Percentiles rank a stretch among this genome's conserved stretches.
Conservation (phyloP, 2,329 filamentous ascomycete species). For the Colletotrichum camelliae region DNA sequence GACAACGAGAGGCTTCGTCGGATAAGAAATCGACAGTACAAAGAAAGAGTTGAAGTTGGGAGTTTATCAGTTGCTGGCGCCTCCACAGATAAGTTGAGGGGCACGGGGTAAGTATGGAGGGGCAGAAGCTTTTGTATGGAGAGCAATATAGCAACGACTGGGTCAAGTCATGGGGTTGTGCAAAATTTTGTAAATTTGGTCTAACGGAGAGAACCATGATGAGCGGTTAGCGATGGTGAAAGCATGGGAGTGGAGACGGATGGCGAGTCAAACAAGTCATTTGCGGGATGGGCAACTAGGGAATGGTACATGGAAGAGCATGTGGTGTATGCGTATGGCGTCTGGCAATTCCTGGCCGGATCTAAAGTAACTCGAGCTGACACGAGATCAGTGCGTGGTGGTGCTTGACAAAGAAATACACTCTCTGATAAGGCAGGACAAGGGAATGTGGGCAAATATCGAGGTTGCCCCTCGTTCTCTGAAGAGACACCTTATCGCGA, state of each 20-base stretch:
- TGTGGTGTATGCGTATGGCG: neutral
- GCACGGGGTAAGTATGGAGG: conserved; percentile 18
- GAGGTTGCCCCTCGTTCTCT: neutral
- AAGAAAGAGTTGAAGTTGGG: neutral
- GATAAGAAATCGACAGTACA: neutral
- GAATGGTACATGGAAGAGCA: neutral
- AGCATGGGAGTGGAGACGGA: conserved; percentile 20
- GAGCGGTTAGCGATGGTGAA: conserved; percentile 17
- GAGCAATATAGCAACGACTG: conserved; percentile 5
- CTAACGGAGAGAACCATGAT: conserved; percentile 13
- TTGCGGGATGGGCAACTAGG: neutral
- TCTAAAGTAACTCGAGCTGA: neutral
- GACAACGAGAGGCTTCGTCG: neutral
- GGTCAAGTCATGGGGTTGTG: conserved; percentile 15
- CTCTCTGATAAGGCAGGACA: conserved; percentile 10
- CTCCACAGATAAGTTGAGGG: conserved; percentile 17
- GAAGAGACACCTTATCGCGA: neutral
- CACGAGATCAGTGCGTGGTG: conserved; percentile 4
- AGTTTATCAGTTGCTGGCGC: conserved; percentile 2
- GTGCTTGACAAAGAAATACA: neutral
- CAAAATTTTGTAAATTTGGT: conserved; percentile 21
- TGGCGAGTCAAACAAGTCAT: conserved; percentile 19
- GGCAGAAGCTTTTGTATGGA: conserved; percentile 16
- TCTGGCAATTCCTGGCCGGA: neutral
- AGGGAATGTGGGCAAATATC: conserved; percentile 7